A percentile compares a stretch with the other conserved stretches of the same genome.
These are phyloP conservation scores for Suillus clintonianus DNA, from an alignment of 768 basidiomycete genomes.

Conservation along the genomic window DNA sequence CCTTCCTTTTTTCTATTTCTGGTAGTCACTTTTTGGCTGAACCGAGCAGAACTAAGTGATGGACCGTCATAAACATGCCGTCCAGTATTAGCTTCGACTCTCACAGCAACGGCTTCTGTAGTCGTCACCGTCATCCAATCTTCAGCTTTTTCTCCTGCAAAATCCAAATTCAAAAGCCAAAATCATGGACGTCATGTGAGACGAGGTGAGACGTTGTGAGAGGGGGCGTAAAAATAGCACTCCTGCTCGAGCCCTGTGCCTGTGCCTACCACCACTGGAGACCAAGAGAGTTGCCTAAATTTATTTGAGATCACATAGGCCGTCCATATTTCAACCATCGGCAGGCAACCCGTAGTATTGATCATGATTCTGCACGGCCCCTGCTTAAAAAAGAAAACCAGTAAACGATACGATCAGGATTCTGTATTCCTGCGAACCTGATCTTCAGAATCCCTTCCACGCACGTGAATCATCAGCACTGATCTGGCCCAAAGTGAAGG, in stretches of 20 bases:
- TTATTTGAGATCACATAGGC: too few relatives aligned
- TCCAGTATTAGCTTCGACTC: neutral
- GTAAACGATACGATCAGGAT: neutral
- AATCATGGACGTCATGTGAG: neutral
- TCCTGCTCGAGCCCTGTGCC: neutral
- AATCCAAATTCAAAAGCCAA: too few relatives aligned
- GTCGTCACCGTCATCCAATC: too few relatives aligned
- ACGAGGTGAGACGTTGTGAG: neutral
- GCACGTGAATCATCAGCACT: neutral
- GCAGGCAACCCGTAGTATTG: neutral
- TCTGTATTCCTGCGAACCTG: neutral
- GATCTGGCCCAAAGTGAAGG: neutral
- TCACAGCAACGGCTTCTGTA: too few relatives aligned
- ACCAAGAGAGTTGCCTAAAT: neutral
- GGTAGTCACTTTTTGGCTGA: constrained; percentile 12
- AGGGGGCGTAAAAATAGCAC: neutral
- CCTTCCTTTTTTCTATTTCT: constrained; percentile 23
- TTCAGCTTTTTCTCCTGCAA: too few relatives aligned
- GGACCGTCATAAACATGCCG: neutral
- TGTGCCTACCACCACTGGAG: neutral
- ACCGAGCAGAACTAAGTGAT: neutral
- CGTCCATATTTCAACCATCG: neutral
- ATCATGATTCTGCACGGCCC: too few relatives aligned
- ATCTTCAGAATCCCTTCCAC: neutral
- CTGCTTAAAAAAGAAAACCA: neutral